These are phyloP conservation scores for Xylaria castorea DNA, from an alignment of 495 filamentous ascomycete species.

Conservation along the genomic window DNA sequence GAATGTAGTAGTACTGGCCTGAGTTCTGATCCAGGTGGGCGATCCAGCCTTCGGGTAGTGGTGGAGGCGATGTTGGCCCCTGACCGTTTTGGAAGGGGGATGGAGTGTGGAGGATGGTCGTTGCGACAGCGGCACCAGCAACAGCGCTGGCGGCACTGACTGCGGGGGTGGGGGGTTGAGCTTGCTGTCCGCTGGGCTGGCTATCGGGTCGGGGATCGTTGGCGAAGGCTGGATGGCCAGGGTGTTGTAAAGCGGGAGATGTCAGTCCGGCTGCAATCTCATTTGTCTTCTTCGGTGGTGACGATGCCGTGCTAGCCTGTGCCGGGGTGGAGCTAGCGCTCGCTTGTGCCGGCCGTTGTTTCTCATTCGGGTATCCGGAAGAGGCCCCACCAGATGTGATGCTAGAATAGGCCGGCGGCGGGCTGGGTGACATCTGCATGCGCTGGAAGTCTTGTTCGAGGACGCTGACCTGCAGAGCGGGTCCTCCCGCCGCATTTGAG, in stretches of 20 bases:
- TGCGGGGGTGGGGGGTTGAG: conserved; percentile 37
- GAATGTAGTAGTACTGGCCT: conserved; percentile 98
- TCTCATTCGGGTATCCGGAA: conserved; percentile 78
- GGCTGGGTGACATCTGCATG: conserved; percentile 81
- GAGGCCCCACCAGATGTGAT: conserved; percentile 60
- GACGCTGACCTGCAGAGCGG: conserved; percentile 60
- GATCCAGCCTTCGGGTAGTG: conserved; percentile 97
- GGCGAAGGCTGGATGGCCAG: conserved; percentile 83
- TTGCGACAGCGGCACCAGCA: neutral
- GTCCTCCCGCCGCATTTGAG: conserved; percentile 30
- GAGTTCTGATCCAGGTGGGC: conserved; percentile 94
- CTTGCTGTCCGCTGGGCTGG: conserved; percentile 50
- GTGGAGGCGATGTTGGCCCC: conserved; percentile 82
- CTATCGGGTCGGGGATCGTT: conserved; percentile 68
- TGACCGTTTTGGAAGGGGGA: conserved; percentile 56
- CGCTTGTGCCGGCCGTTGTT: conserved; percentile 58
- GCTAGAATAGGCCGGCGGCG: conserved; percentile 91
- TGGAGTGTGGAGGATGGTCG: conserved; percentile 49
- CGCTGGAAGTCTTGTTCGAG: conserved; percentile 88
- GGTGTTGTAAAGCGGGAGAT: conserved; percentile 59
- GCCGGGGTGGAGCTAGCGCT: conserved; percentile 41
- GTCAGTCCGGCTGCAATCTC: conserved; percentile 49
- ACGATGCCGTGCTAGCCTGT: conserved; percentile 42
- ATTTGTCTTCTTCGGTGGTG: conserved; percentile 56
- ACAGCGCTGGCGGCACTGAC: neutral